Percentiles rank a stretch among this genome's conserved stretches.
Evolutionary conservation across 2,329 filamentous ascomycete species (phyloP).

Genomic region (Talaromyces sp.): DNA sequence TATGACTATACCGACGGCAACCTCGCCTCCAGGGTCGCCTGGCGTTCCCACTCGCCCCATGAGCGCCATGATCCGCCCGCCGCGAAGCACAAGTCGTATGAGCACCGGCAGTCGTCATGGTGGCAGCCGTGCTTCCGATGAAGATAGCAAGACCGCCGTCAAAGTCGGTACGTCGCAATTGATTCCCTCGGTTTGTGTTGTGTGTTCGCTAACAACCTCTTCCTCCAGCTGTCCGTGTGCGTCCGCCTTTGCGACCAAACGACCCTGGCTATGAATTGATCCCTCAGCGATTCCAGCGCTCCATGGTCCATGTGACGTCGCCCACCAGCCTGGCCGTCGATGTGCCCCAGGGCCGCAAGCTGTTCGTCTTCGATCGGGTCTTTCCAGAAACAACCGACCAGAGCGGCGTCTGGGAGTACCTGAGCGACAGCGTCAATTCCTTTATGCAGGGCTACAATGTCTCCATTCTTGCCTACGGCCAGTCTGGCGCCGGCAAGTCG

Average conservation of each 20-base stretch:
- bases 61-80: constrained; percentile 73
- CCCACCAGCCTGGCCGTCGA: constrained; percentile 84
- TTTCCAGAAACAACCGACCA: constrained; percentile 80
- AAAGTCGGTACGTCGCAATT: constrained; percentile 78
- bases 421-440: constrained; percentile 81
- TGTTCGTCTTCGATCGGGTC: constrained; percentile 95
- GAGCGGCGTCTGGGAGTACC: constrained; percentile 89
- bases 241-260: constrained; percentile 73
- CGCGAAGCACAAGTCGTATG: constrained; percentile 77
- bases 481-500: constrained; percentile 95
- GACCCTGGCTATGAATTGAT: constrained; percentile 95
- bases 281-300: constrained; percentile 87
- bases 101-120: constrained; percentile 71
- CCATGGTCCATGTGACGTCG: constrained; percentile 85
- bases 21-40: constrained; percentile 67
- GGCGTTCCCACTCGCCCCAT: constrained; percentile 62
- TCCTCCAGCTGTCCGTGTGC: constrained; percentile 81
- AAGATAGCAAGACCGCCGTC: constrained; percentile 84
- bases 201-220: constrained; percentile 1
- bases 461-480: constrained; percentile 91
- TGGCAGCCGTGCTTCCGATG: constrained; percentile 80
- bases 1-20: constrained; percentile 69
- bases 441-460: constrained; percentile 98
- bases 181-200: background rate
- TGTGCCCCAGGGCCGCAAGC: constrained; percentile 83